Evolutionary conservation across 495 filamentous ascomycete genomes (phyloP), one percentile per base, ranked within the genome.

Genomic region (Antarctomyces pellizariae): DNA sequence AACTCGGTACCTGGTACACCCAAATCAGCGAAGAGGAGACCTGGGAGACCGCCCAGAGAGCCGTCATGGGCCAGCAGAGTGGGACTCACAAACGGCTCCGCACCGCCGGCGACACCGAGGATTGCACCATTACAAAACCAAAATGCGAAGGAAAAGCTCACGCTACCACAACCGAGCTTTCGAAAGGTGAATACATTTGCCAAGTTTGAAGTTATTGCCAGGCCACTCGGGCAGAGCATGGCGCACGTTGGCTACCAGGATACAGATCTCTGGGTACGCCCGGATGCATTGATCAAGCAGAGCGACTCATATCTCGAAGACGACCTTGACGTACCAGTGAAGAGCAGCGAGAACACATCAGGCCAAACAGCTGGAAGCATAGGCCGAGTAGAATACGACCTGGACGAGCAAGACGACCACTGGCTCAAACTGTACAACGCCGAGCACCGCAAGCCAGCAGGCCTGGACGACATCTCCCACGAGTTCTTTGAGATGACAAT

Each of bases 381-480:
- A 15, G 75, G 79, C 20, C 65, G 78, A 17, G 86, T 93, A 21
- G 86, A 99, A 39, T 99, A 99, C 39, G 86, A 99, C 38, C 95
- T 99, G 86, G 86, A 99, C 42, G 86, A 95, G 48, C 86, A 99
- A 43, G 86, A 99, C 44, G 82, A 89, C 29, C 75, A 82, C 50
- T 95, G 89, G 86, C 55, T 99, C 13, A 74, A 89, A 30, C 64
- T 64, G 22, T 66, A 78, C 36, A 99, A 99, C 41, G 49, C 52
- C 4, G 67, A 73, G 32, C n/a, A n/a, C n/a, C 64, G 89, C 18
- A 71, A 70, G 40, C 53, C 57, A 2, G 59, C 72, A 31, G 66
- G 72, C 18, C 62, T 76, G 12, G 75, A 83, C 24, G 55, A 71
- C 0, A 86, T 99, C 36, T 80, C 79, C 21, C 75, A 80, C 11